Evolutionary conservation across 2,329 filamentous ascomycete genomes (phyloP), one percentile per base, ranked within the genome.

Genomic region (Huntiella moniliformis): DNA sequence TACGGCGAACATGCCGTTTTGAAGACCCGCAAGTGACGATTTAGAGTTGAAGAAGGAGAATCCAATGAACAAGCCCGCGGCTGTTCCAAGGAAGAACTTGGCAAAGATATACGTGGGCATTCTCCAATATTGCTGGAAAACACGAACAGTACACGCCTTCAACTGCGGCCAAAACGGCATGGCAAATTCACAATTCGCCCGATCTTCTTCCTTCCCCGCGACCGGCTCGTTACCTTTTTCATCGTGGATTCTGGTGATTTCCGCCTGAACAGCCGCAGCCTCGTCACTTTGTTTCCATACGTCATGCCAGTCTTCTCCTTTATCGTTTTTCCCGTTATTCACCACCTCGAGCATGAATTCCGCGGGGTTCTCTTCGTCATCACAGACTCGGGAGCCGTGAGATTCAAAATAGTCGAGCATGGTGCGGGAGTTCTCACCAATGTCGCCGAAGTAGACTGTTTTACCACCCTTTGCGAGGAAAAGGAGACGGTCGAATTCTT

Each of bases 91-190:
- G 1, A 68, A 58, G 2, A 73, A 58, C 62, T 88, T 88, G 47
- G 80, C 72, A 59, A 83, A 81, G 55, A 91, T 76, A 60, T 91
- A 91, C 8, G 67, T 67, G 0, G 83, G 83, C 47, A 76, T 83
- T 39, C 83, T 73, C 82, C 83, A 88, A 66, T 87, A 87, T 56
- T 91, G 83, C 55, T 83, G 72, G 61, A 86, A 86, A 4, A 86
- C 74, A 48, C 83, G 76, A 6, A 67, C 54, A 1, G 73, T 74
- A 37, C 84, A 81, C 49, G 76, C 67, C 38, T 59, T 61, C 1
- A 88, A 60, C 56, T 94, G 86, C 0, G 64, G 55, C 0, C 49
- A 50, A 55, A 92, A 82, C 0, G 84, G 77, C 54, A 82, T 80
- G 4, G 86, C 85, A 51, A 92, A 93, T 59, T 91, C 82, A 5